These are phyloP conservation scores for Fusarium succisae DNA, from an alignment of 2,329 filamentous ascomycete genomes.

Conservation along the genomic window DNA sequence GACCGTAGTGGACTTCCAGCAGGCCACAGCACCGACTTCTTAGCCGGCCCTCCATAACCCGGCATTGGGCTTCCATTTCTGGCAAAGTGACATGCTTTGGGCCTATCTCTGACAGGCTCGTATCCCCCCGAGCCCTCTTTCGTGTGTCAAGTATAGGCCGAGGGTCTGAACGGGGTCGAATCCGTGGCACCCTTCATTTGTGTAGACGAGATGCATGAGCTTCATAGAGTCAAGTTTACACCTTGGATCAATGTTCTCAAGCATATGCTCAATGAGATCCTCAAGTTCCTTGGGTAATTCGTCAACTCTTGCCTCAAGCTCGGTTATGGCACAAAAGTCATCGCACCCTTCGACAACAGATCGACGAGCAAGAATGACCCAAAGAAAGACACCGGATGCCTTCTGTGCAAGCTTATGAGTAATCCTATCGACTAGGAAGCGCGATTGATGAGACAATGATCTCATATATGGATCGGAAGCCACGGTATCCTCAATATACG, in stretches of 20 bases:
- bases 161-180: neutral
- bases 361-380: neutral
- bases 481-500: neutral
- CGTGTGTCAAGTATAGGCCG: fast-evolving
- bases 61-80: neutral
- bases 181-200: neutral
- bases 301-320: neutral
- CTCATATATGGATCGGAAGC: neutral
- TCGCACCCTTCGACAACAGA: neutral
- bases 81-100: fast-evolving
- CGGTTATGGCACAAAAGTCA: neutral
- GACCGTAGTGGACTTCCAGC: neutral
- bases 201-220: neutral
- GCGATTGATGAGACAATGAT: neutral
- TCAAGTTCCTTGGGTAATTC: neutral
- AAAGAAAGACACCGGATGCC: neutral
- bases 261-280: neutral
- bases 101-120: fast-evolving
- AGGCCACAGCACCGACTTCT: neutral
- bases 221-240: neutral
- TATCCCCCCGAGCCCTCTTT: fast-evolving
- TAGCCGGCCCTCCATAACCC: neutral
- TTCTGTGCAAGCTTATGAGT: neutral
- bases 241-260: neutral
- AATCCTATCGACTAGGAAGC: fast-evolving